phyloP scores from a whole-genome alignment of 495 filamentous ascomycete species.

The Trichoderma gamsii region DNA sequence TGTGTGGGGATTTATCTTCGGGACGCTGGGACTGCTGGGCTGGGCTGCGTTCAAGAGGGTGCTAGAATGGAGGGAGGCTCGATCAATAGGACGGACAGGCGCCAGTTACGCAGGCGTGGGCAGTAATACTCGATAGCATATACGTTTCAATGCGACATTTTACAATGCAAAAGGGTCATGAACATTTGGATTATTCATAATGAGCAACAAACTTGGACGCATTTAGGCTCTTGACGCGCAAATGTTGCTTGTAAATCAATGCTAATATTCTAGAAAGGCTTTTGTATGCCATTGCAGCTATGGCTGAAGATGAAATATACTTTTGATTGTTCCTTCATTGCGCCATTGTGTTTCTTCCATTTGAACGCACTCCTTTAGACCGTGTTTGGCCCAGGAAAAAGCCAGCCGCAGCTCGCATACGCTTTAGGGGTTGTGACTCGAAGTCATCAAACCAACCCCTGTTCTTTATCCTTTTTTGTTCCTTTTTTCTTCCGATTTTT shows the following conservation, averaged over 20 bases:
- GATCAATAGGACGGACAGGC: conserved; percentile 2
- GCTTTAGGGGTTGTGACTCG: background rate
- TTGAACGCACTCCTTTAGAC: background rate
- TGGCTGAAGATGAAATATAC: background rate
- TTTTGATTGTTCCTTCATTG: background rate
- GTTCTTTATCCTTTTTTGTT: background rate
- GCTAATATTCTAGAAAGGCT: background rate
- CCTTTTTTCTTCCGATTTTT: background rate
- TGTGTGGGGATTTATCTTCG: conserved; percentile 85
- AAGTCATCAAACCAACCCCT: background rate
- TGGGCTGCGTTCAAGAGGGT: conserved; percentile 63
- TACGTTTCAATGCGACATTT: background rate
- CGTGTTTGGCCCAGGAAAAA: background rate
- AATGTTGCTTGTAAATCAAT: background rate
- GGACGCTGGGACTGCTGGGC: conserved; percentile 71
- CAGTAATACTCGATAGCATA: background rate
- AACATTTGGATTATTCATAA: background rate
- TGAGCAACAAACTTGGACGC: too few species aligned
- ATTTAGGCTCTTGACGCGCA: background rate
- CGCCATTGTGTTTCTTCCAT: background rate
- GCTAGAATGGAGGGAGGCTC: conserved; percentile 47
- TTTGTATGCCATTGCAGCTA: background rate
- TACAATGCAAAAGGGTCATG: background rate
- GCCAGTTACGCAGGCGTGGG: conserved; percentile 7
- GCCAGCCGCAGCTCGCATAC: background rate